Conservation (phyloP, 2,329 filamentous ascomycete species). For the Didymella glomerata region DNA sequence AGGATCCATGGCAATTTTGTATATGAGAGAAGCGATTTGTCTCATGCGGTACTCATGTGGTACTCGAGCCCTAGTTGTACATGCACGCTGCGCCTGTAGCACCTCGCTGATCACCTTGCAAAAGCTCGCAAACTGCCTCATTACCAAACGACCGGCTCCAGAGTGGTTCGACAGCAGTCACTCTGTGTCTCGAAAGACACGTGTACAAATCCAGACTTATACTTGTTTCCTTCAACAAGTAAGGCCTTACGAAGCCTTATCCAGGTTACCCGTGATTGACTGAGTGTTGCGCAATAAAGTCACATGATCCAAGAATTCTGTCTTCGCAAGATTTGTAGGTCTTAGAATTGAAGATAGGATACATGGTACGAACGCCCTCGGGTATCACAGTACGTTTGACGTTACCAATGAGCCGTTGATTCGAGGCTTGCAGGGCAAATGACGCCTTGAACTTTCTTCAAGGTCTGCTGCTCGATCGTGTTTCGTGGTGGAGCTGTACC, state of each 20-base stretch:
- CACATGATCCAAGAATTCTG: neutral
- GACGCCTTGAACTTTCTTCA: neutral
- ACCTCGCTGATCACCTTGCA: slow-evolving; percentile 21
- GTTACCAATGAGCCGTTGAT: neutral
- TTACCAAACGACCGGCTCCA: slow-evolving; percentile 12
- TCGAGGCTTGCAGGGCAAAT: neutral
- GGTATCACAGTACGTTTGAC: neutral
- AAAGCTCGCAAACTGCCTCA: slow-evolving; percentile 38
- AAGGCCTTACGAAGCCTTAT: neutral
- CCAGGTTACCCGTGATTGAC: neutral
- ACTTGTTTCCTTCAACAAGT: too few relatives aligned
- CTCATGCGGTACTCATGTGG: slow-evolving; percentile 3
- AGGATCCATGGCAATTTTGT: neutral
- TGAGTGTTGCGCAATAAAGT: neutral
- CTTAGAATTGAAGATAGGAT: neutral
- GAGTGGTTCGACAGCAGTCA: slow-evolving; percentile 5
- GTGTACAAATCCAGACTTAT: neutral
- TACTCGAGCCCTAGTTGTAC: slow-evolving; percentile 5
- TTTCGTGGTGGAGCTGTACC: slow-evolving; percentile 2
- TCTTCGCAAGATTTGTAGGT: neutral
- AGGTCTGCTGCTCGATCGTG: slow-evolving; percentile 1
- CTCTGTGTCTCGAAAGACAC: neutral
- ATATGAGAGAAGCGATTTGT: neutral
- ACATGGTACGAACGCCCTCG: neutral
- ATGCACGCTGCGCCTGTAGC: slow-evolving; percentile 4